Evolutionary conservation across 1,284 basidiomycete species (phyloP), one percentile per base, ranked within the genome.

Genomic region (Pseudozyma sp.): DNA sequence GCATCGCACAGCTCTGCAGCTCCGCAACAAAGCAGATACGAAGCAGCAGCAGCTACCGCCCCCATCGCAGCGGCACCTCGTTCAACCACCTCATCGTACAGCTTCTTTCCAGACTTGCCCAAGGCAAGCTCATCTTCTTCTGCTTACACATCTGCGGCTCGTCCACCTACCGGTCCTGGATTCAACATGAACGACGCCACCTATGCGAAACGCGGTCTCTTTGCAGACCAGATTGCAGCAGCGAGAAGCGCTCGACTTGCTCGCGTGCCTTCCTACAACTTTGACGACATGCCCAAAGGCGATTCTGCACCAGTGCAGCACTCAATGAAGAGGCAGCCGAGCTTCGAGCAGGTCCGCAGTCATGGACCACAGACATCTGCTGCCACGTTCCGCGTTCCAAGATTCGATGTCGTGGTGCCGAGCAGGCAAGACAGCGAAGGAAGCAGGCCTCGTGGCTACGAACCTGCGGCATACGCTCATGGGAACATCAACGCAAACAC

Each of bases 181-280:
- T 68, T 68, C 38, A 54, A 54, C 38, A 50, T 73, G 42, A 69
- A 69, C 48, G 70, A 73, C 35, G 58, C 65, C 19, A 57, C 70
- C 14, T 68, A 69, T 31, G 54, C 25, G 10, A 69, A 68, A 14
- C 63, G 60, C 0, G 63, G 67, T 1, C 54, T 75, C 21, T 70
- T 75, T 21, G 60, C 72, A 16, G 72, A 75, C 0, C 72, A 75
- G 42, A 66, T 75, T 31, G 59, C 72, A 11, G 67, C 72, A 14
- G 72, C 66, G 4, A 40, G 66, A 5, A 68, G 38, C 14, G 70
- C 70, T 10, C 61, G 65, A 12, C n/a, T 73, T 3, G 61, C 70
- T 14, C 59, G 59, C 40, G 49, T 66, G 50, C 70, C 59, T 6
- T 63, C 70, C 9, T 67, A 53, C 57, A 59, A 62, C 43, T 53